Evolutionary conservation across 495 filamentous ascomycete species (phyloP).

Genomic region (Glarea lozoyensis): DNA sequence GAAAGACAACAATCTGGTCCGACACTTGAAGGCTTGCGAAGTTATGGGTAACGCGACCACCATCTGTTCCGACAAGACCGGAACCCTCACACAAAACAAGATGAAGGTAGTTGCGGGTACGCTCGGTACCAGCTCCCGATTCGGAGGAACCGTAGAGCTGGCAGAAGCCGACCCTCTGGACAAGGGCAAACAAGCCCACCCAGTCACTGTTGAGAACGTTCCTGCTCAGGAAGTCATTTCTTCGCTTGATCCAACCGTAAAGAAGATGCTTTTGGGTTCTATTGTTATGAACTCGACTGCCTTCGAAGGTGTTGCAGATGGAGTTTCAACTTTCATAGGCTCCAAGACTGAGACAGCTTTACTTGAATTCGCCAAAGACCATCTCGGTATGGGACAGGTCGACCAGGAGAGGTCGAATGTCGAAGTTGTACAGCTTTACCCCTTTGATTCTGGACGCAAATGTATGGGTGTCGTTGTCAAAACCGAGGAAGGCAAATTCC

Average conservation of each 20-base stretch:
- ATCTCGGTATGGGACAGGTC: conserved; percentile 66
- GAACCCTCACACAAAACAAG: conserved; percentile 88
- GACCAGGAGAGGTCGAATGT: conserved; percentile 62
- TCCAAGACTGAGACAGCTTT: conserved; percentile 89
- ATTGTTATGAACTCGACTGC: conserved; percentile 84
- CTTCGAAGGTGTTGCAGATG: conserved; percentile 73
- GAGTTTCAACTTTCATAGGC: conserved; percentile 64
- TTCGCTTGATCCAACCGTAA: conserved; percentile 47
- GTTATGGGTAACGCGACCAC: conserved; percentile 99
- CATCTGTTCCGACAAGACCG: conserved; percentile 95
- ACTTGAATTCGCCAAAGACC: conserved; percentile 62
- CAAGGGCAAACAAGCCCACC: conserved; percentile 21
- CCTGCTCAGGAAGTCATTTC: conserved; percentile 49
- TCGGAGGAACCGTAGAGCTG: conserved; percentile 33
- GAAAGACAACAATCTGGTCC: conserved; percentile 90
- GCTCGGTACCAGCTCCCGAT: conserved; percentile 57
- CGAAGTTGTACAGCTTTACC: conserved; percentile 62
- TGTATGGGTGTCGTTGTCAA: conserved; percentile 81
- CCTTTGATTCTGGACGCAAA: conserved; percentile 80
- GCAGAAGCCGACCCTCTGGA: conserved; percentile 17
- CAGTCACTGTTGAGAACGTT: conserved; percentile 20
- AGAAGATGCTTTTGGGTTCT: conserved; percentile 59
- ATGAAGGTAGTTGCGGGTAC: conserved; percentile 82
- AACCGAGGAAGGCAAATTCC: conserved; percentile 52
- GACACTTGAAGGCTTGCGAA: conserved; percentile 84